Conservation (phyloP, 306 rosid species). For the Rosa rugosa region DNA sequence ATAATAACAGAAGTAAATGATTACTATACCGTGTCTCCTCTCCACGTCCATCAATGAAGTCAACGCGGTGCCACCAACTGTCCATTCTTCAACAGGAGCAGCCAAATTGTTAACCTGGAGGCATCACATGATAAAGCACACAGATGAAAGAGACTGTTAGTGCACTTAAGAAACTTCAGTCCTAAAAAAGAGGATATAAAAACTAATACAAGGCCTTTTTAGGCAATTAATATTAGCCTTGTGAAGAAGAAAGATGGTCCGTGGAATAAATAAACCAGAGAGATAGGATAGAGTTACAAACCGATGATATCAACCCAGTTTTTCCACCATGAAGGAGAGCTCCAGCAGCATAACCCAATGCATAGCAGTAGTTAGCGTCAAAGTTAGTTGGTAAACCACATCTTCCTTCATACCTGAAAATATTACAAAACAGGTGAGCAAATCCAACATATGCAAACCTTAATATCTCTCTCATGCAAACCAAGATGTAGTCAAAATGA, state of each 20-base stretch:
- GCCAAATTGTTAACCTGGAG: conserved; percentile 83
- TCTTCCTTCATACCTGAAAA: conserved; percentile 86
- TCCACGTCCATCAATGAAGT: conserved; percentile 94
- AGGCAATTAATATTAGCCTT: background rate
- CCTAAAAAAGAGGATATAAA: background rate
- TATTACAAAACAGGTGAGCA: conserved; percentile 18
- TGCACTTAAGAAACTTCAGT: background rate
- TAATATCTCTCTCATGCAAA: background rate
- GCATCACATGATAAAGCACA: conserved; percentile 21
- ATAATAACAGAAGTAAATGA: background rate
- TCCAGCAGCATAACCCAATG: conserved; percentile 94
- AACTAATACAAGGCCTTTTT: background rate
- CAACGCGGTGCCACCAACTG: conserved; percentile 92
- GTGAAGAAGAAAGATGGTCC: background rate
- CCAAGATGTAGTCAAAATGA: background rate
- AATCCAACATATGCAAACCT: background rate
- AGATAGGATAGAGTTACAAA: conserved; percentile 39
- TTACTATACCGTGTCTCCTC: conserved; percentile 85
- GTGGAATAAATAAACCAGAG: background rate
- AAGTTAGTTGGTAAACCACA: conserved; percentile 98
- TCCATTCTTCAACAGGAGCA: conserved; percentile 92
- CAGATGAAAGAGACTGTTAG: background rate
- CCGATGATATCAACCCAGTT: conserved; percentile 95
- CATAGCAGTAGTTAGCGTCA: conserved; percentile 90
- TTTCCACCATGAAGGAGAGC: conserved; percentile 89